Percentiles rank a stretch among this genome's conserved stretches.
Conservation (phyloP, 2,329 filamentous ascomycete genomes). For the Calonectria fujianensis region DNA sequence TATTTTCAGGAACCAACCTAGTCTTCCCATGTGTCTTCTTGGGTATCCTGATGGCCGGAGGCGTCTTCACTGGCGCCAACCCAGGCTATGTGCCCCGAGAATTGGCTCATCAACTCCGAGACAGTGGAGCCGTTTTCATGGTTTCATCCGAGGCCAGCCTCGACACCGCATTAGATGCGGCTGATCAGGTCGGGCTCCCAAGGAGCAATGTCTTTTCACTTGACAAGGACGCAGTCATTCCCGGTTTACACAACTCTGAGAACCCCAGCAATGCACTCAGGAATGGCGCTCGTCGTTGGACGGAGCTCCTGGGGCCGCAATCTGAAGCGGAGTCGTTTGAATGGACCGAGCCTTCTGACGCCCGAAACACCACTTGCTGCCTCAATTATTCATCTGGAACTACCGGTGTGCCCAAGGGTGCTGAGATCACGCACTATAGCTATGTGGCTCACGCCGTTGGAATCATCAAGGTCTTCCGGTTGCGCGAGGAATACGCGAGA, state of each 20-base stretch:
- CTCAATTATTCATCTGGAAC: constrained; percentile 88
- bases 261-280: not conserved
- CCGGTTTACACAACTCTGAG: constrained; percentile 52
- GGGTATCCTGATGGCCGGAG: constrained; percentile 84
- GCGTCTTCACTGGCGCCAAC: constrained; percentile 85
- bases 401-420: constrained; percentile 88
- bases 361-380: constrained; percentile 74
- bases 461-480: constrained; percentile 60
- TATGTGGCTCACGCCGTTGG: constrained; percentile 83
- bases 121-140: constrained; percentile 81
- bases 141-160: constrained; percentile 76
- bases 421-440: constrained; percentile 84
- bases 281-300: constrained; percentile 72
- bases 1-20: constrained; percentile 84
- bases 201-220: constrained; percentile 78
- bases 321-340: constrained; percentile 66
- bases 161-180: constrained; percentile 80
- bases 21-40: constrained; percentile 83
- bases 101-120: constrained; percentile 83
- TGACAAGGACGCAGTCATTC: constrained; percentile 66
- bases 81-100: constrained; percentile 81
- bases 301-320: constrained; percentile 72
- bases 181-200: constrained; percentile 72
- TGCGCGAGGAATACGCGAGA: constrained; percentile 63
- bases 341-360: constrained; percentile 75